Evolutionary conservation across 257 asterid species (phyloP).

Genomic region (Capsicum chinense): DNA sequence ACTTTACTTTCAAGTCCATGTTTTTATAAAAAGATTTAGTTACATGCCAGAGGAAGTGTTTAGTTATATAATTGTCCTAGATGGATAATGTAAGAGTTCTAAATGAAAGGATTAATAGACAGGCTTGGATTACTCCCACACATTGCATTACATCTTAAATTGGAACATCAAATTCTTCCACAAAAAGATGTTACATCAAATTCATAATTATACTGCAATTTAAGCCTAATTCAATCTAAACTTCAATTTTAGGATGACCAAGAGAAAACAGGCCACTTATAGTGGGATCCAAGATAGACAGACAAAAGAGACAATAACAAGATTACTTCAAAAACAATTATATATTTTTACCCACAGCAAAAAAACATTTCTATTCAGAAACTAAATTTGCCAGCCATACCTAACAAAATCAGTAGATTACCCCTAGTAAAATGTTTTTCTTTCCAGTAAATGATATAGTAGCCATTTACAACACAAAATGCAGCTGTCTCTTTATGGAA

Average conservation of each 20-base stretch:
- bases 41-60: background rate
- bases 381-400: background rate
- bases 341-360: background rate
- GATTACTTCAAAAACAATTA: background rate
- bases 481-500: background rate
- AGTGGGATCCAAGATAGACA: background rate
- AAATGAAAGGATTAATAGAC: background rate
- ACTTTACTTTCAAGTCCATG: constrained; percentile 16
- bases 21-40: background rate
- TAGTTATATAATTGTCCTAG: background rate
- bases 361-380: constrained; percentile 8
- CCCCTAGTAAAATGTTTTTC: background rate
- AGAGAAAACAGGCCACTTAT: background rate
- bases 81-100: background rate
- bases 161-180: background rate
- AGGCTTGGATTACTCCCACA: background rate
- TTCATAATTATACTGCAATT: background rate
- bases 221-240: background rate
- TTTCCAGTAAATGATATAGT: background rate
- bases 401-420: background rate
- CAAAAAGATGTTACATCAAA: background rate
- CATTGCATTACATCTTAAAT: background rate
- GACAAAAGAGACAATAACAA: constrained; percentile 16
- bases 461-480: constrained; percentile 10
- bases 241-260: background rate